Evolutionary conservation across 371 early-diverging fungal genomes (phyloP).

Genomic region (Mucor velutinosus): DNA sequence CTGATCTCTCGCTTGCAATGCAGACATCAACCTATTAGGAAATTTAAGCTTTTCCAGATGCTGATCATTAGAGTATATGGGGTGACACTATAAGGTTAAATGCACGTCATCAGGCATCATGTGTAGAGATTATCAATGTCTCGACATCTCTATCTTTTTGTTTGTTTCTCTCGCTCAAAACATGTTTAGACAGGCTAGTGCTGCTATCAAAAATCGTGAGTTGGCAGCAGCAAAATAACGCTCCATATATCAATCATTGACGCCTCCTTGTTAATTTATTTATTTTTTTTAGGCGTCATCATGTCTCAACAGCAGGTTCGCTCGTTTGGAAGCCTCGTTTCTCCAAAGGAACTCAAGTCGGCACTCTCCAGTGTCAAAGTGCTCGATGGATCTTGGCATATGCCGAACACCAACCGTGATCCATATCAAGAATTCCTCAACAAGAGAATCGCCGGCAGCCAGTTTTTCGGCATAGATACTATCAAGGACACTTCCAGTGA

Average conservation of each 20-base stretch:
- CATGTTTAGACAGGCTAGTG: constrained; percentile 12
- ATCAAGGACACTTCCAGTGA: constrained; percentile 64
- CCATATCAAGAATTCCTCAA: constrained; percentile 68
- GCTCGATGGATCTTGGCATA: constrained; percentile 91
- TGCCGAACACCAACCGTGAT: constrained; percentile 74
- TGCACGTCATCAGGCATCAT: neutral
- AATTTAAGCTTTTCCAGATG: constrained; percentile 7
- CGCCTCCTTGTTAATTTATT: neutral
- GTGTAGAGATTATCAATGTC: neutral
- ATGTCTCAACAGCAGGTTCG: constrained; percentile 10
- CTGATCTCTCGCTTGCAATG: neutral
- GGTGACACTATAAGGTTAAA: neutral
- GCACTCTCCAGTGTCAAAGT: constrained; percentile 59
- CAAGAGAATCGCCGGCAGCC: constrained; percentile 59
- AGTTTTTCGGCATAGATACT: constrained; percentile 78
- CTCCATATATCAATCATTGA: neutral
- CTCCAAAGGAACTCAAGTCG: constrained; percentile 29
- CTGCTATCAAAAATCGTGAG: constrained; percentile 5
- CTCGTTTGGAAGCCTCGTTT: constrained; percentile 32
- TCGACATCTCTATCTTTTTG: neutral
- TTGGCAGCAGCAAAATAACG: neutral
- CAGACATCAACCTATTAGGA: neutral
- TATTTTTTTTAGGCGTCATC: neutral
- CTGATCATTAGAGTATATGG: neutral
- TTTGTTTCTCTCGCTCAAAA: neutral